Percentiles rank a stretch among this genome's conserved stretches.
phyloP scores from a whole-genome alignment of 2,329 filamentous ascomycete genomes.

The Thelonectria olida region DNA sequence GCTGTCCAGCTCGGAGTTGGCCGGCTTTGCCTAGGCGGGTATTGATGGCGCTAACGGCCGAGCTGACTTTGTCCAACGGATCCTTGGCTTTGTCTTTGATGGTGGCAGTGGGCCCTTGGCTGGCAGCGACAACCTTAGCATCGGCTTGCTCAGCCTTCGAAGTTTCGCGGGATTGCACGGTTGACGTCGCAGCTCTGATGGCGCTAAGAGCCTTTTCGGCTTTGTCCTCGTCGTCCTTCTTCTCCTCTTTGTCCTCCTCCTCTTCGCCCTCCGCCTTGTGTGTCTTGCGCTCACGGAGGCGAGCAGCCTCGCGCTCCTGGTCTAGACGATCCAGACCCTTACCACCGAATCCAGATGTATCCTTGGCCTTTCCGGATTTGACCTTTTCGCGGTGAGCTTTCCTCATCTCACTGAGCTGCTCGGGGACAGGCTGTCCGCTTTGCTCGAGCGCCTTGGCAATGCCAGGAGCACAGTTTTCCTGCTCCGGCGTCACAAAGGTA shows the following conservation, averaged over 20 bases:
- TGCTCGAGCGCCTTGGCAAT: slow-evolving; percentile 93
- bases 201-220: slow-evolving; percentile 73
- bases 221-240: slow-evolving; percentile 76
- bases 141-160: slow-evolving; percentile 54
- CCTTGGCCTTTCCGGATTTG: slow-evolving; percentile 90
- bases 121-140: slow-evolving; percentile 52
- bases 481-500: slow-evolving; percentile 90
- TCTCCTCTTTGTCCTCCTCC: slow-evolving; percentile 84
- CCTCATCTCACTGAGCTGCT: slow-evolving; percentile 71
- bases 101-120: slow-evolving; percentile 65
- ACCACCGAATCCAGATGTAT: slow-evolving; percentile 89
- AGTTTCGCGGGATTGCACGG: slow-evolving; percentile 62
- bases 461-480: slow-evolving; percentile 89
- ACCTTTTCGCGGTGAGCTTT: slow-evolving; percentile 87
- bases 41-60: slow-evolving; percentile 92
- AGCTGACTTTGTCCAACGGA: slow-evolving; percentile 84
- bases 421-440: slow-evolving; percentile 85
- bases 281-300: slow-evolving; percentile 85
- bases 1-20: slow-evolving; percentile 88
- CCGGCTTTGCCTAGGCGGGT: slow-evolving; percentile 88
- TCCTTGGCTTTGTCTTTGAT: slow-evolving; percentile 67
- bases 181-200: slow-evolving; percentile 70
- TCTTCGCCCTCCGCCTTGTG: slow-evolving; percentile 88
- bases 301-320: slow-evolving; percentile 87
- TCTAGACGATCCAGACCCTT: slow-evolving; percentile 94